Conservation (phyloP, 352 stramenopile genomes). For the Phytopythium helicoides region DNA sequence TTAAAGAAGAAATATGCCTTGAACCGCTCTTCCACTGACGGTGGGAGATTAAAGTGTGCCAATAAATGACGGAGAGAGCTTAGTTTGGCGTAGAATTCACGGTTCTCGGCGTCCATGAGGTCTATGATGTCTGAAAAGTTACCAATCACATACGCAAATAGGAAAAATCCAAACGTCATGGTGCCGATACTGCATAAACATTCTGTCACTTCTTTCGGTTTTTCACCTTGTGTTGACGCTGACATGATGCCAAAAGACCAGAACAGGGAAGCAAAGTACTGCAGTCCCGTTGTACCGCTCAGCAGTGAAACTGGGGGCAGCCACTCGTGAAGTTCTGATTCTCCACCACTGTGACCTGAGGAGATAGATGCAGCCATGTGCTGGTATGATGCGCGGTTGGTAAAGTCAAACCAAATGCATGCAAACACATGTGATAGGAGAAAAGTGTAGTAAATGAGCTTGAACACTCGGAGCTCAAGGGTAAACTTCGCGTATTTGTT, state of each 20-base stretch:
- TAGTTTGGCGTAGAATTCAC: slow-evolving; percentile 55
- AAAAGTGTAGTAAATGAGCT: slow-evolving; percentile 76
- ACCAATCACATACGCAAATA: slow-evolving; percentile 72
- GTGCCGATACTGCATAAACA: slow-evolving; percentile 54
- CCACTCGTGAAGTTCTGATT: slow-evolving; percentile 18
- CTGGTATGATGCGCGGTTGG: background rate
- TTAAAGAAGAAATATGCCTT: slow-evolving; percentile 77
- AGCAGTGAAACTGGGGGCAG: slow-evolving; percentile 28
- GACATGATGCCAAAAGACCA: slow-evolving; percentile 75
- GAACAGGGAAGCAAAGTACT: slow-evolving; percentile 65
- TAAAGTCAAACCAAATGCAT: slow-evolving; percentile 68
- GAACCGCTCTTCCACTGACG: slow-evolving; percentile 38
- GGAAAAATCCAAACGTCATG: slow-evolving; percentile 65
- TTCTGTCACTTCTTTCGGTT: slow-evolving; percentile 48
- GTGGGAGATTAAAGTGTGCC: slow-evolving; percentile 48
- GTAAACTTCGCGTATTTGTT: slow-evolving; percentile 66
- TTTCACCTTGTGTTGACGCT: slow-evolving; percentile 42
- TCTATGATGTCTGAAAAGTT: slow-evolving; percentile 71
- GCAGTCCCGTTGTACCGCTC: slow-evolving; percentile 20
- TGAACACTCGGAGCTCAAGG: slow-evolving; percentile 60
- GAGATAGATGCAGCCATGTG: background rate
- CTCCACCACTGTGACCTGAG: no score
- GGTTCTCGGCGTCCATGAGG: slow-evolving; percentile 67
- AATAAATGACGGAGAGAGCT: slow-evolving; percentile 53
- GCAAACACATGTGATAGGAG: slow-evolving; percentile 54